Evolutionary conservation across 2,329 filamentous ascomycete genomes (phyloP).

Genomic region (Chaetomium strumarium): DNA sequence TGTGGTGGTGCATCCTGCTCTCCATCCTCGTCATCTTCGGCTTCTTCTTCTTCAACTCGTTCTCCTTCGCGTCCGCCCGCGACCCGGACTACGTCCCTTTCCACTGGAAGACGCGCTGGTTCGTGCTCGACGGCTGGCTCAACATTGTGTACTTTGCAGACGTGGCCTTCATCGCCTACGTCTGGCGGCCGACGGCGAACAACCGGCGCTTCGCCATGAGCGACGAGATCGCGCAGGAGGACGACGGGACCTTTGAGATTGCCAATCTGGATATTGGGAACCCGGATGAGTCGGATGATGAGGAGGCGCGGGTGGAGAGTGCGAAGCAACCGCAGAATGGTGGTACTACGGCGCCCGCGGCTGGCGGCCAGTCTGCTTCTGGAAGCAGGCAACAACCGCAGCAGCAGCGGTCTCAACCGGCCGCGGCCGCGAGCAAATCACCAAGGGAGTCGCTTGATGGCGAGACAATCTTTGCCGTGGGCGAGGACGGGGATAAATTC

Average conservation of each 20-base stretch:
- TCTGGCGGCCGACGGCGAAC: constrained; percentile 95
- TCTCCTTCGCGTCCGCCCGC: constrained; percentile 80
- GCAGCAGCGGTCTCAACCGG: neutral
- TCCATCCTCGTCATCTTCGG: constrained; percentile 94
- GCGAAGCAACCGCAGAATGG: constrained; percentile 13
- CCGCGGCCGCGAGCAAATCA: neutral
- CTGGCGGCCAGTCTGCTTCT: neutral
- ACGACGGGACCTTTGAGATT: constrained; percentile 92
- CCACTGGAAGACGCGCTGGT: constrained; percentile 98
- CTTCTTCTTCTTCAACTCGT: constrained; percentile 98
- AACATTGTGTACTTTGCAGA: constrained; percentile 95
- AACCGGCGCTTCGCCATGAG: constrained; percentile 98
- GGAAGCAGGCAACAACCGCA: constrained; percentile 21
- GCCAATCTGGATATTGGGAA: constrained; percentile 87
- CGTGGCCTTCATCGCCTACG: constrained; percentile 85
- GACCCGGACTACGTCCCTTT: constrained; percentile 89
- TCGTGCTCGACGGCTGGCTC: constrained; percentile 93
- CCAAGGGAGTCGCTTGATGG: constrained; percentile 62
- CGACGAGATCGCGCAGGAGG: constrained; percentile 97
- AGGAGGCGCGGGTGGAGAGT: constrained; percentile 46
- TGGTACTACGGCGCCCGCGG: neutral
- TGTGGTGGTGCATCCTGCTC: constrained; percentile 94
- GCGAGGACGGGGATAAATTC: constrained; percentile 77
- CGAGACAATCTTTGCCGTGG: constrained; percentile 93
- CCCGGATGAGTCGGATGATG: constrained; percentile 55